These are phyloP conservation scores for Microcyclosporella mali DNA, from an alignment of 2,329 filamentous ascomycete species.

Conservation along the genomic window DNA sequence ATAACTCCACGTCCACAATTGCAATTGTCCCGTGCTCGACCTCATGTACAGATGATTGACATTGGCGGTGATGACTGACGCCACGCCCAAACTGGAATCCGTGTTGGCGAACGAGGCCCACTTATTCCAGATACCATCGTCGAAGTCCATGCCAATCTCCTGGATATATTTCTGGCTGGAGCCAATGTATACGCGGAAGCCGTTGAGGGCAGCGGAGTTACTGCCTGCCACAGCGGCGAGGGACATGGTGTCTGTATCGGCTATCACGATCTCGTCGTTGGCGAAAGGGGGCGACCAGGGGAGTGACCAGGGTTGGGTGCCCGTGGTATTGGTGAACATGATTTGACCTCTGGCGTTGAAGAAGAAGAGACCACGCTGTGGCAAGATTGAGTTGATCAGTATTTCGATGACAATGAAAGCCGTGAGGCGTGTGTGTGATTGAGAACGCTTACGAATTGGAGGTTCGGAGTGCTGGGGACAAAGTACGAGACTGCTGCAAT, in stretches of 20 bases:
- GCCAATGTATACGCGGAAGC: constrained; percentile 17
- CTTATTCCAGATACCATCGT: neutral
- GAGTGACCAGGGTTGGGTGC: constrained; percentile 5
- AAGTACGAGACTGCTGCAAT: constrained; percentile 15
- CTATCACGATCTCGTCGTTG: neutral
- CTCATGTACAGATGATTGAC: neutral
- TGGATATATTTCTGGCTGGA: constrained; percentile 5
- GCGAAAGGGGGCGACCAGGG: constrained; percentile 1
- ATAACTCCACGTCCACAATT: neutral
- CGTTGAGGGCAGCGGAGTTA: constrained; percentile 8
- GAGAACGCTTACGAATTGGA: too few species aligned
- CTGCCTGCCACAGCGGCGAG: constrained; percentile 11
- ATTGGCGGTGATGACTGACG: neutral
- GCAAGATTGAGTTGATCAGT: neutral
- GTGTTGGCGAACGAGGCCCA: constrained; percentile 4
- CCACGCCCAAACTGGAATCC: neutral
- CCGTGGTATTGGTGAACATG: constrained; percentile 8
- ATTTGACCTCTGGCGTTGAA: constrained; percentile 8
- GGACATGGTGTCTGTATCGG: constrained; percentile 3
- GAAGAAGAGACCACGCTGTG: constrained; percentile 14
- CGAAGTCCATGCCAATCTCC: constrained; percentile 11
- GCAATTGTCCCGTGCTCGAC: neutral
- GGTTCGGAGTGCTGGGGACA: neutral
- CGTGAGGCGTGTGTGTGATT: too few species aligned
- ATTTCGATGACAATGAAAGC: constrained; percentile 1